phyloP scores from a whole-genome alignment of 495 filamentous ascomycete genomes.

The Aspergillus haitiensis region DNA sequence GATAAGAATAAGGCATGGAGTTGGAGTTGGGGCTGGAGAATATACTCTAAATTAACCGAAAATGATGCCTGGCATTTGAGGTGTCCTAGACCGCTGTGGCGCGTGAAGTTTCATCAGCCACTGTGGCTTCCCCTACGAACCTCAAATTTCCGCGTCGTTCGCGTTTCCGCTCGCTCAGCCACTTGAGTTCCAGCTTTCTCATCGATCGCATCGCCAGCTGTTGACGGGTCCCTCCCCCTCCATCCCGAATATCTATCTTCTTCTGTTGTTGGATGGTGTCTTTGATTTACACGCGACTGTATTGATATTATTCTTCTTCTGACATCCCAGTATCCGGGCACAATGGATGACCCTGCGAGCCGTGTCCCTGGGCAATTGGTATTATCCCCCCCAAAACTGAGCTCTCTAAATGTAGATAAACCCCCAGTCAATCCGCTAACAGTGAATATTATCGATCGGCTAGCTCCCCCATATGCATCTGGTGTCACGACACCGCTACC shows the following conservation, averaged over 20 bases:
- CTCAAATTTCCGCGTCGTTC: slow-evolving; percentile 43
- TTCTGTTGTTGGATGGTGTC: slow-evolving; percentile 9
- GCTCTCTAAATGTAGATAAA: slow-evolving; percentile 12
- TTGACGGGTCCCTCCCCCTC: slow-evolving; percentile 10
- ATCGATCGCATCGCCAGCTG: slow-evolving; percentile 20
- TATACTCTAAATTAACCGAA: no score
- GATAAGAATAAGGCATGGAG: no score
- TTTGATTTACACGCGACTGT: slow-evolving; percentile 17
- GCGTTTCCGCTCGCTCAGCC: slow-evolving; percentile 30
- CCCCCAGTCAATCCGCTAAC: slow-evolving; percentile 12
- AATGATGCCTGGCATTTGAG: no score
- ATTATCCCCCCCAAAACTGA: slow-evolving; percentile 16
- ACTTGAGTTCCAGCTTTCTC: slow-evolving; percentile 8
- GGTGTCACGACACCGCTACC: slow-evolving; percentile 72
- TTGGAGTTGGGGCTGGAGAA: no score
- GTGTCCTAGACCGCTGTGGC: no score
- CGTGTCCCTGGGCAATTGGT: slow-evolving; percentile 64
- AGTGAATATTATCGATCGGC: background rate
- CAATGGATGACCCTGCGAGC: slow-evolving; percentile 65
- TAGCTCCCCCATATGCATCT: slow-evolving; percentile 87
- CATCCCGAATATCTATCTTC: slow-evolving; percentile 17
- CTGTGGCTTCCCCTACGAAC: slow-evolving; percentile 19
- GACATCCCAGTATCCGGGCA: slow-evolving; percentile 27
- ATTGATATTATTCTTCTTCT: slow-evolving; percentile 13
- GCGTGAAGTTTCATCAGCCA: background rate